Evolutionary conservation across 208 protist genomes (phyloP).

Genomic region (Jaenimonas drosophilae): DNA sequence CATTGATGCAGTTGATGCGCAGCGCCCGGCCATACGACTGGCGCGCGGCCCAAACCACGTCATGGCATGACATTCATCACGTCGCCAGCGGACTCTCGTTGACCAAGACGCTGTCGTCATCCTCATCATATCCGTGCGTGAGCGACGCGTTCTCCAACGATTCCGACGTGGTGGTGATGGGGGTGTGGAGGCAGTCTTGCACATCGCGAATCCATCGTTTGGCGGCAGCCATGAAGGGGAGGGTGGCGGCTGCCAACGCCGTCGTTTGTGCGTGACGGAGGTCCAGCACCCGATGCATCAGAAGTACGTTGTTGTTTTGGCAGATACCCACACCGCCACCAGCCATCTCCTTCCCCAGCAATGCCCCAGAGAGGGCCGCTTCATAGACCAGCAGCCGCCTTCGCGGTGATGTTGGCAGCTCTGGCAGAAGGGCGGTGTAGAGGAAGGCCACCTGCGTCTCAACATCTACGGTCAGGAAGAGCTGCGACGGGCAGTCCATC

Average conservation of each 20-base stretch:
- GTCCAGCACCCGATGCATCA: constrained; percentile 63
- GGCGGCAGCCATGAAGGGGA: constrained; percentile 41
- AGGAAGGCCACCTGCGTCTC: constrained; percentile 56
- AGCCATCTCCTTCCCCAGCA: constrained; percentile 72
- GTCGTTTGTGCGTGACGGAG: constrained; percentile 31
- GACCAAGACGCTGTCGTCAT: too few relatives aligned
- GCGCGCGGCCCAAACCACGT: too few relatives aligned
- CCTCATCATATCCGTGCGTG: too few relatives aligned
- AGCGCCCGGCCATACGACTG: too few relatives aligned
- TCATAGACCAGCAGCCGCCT: constrained; percentile 52
- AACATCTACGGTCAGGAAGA: constrained; percentile 70
- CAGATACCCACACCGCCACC: constrained; percentile 67
- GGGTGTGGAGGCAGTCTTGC: background rate
- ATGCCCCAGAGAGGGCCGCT: constrained; percentile 49
- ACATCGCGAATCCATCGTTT: constrained; percentile 20
- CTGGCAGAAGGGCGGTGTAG: constrained; percentile 62
- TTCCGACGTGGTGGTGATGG: too few relatives aligned
- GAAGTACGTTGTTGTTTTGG: constrained; percentile 38
- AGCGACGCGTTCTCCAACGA: too few relatives aligned
- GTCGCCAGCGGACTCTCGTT: too few relatives aligned
- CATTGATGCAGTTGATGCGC: too few relatives aligned
- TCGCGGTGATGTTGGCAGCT: constrained; percentile 23
- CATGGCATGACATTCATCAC: too few relatives aligned
- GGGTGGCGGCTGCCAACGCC: constrained; percentile 29
- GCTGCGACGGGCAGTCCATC: constrained; percentile 9